phyloP scores from a whole-genome alignment of 352 stramenopile genomes.

The Stramenopiles sp. region DNA sequence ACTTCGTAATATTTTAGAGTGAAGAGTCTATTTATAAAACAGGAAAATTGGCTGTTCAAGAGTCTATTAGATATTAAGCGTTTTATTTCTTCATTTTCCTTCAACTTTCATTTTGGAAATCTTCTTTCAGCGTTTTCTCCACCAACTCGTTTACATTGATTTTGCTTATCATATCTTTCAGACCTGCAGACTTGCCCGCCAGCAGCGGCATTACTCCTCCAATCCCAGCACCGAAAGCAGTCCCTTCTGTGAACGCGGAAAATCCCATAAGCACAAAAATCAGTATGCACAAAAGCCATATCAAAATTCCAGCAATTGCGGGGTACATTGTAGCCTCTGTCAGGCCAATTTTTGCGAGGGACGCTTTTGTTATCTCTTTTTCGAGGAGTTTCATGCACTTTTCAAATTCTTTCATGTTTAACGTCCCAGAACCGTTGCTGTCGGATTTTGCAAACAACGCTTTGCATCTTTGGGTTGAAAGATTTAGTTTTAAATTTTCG shows the following conservation, averaged over 20 bases:
- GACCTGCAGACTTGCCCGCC: not conserved
- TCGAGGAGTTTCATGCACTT: not conserved
- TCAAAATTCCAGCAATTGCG: not conserved
- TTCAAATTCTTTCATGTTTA: not conserved
- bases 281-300: not conserved
- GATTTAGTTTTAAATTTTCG: not conserved
- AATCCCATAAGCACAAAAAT: not conserved
- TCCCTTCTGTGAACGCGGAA: not conserved
- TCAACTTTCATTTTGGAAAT: not conserved
- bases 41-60: too few relatives aligned
- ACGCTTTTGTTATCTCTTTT: not conserved
- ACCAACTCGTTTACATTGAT: not conserved
- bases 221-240: not conserved
- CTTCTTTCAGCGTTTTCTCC: not conserved
- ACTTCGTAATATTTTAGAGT: too few relatives aligned
- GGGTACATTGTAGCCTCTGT: not conserved
- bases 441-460: not conserved
- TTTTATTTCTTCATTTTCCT: not conserved
- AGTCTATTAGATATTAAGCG: too few relatives aligned
- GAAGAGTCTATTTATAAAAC: too few relatives aligned
- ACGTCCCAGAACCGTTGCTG: not conserved
- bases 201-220: not conserved
- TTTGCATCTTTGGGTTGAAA: not conserved
- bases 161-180: not conserved
- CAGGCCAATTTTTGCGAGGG: not conserved